These are phyloP conservation scores for Lentinus tigrinus DNA, from an alignment of 768 basidiomycete genomes.

Conservation along the genomic window DNA sequence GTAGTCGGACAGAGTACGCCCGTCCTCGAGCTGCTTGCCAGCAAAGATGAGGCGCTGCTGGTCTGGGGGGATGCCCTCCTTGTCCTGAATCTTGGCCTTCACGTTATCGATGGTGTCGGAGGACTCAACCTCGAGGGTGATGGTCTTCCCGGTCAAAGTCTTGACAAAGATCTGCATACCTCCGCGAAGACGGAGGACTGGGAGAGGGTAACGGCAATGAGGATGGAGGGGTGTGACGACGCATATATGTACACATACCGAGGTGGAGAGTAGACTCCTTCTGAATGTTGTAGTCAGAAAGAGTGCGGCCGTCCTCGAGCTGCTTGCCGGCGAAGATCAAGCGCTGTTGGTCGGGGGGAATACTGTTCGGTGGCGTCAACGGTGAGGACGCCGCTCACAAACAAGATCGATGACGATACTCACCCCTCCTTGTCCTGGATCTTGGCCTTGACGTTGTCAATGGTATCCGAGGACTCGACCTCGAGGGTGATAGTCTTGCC, in stretches of 20 bases:
- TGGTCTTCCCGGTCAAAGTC: slow-evolving; percentile 36
- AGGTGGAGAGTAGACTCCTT: slow-evolving; percentile 92
- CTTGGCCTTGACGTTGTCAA: slow-evolving; percentile 79
- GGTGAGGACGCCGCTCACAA: background rate
- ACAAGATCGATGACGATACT: slow-evolving; percentile 2
- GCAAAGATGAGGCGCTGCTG: slow-evolving; percentile 36
- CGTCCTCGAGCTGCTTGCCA: slow-evolving; percentile 57
- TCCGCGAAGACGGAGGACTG: slow-evolving; percentile 30
- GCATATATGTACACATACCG: slow-evolving; percentile 16
- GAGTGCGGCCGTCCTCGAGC: slow-evolving; percentile 89
- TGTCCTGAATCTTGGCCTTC: slow-evolving; percentile 37
- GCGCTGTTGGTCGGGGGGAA: slow-evolving; percentile 89
- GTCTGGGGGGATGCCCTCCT: slow-evolving; percentile 36
- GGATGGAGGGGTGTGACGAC: slow-evolving; percentile 43
- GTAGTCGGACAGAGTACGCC: slow-evolving; percentile 52
- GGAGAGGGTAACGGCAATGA: background rate
- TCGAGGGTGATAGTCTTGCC: slow-evolving; percentile 89
- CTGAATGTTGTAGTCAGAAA: slow-evolving; percentile 91
- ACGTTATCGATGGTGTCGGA: slow-evolving; percentile 36
- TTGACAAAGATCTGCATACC: slow-evolving; percentile 38
- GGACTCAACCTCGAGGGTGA: slow-evolving; percentile 37
- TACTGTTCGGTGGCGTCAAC: slow-evolving; percentile 23
- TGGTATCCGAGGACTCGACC: slow-evolving; percentile 76
- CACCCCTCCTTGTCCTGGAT: slow-evolving; percentile 82
- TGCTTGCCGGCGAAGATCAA: slow-evolving; percentile 97